phyloP scores from a whole-genome alignment of 352 stramenopile genomes.

The Phytophthora quininea region DNA sequence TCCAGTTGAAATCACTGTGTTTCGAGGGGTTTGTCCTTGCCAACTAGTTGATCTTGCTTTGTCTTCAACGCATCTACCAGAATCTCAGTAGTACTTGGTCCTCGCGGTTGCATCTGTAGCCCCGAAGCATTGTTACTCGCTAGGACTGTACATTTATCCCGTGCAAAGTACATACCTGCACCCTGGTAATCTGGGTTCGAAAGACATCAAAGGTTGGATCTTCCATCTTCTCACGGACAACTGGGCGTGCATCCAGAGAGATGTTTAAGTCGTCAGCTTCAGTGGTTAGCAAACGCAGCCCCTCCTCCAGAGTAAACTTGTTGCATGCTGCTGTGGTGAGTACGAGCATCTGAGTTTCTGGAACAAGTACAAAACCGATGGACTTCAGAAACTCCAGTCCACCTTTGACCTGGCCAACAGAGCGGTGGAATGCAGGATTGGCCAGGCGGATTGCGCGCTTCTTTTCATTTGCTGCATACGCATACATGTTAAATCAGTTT shows the following conservation, averaged over 20 bases:
- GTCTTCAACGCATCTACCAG: conserved; percentile 76
- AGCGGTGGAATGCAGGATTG: conserved; percentile 77
- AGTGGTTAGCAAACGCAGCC: conserved; percentile 60
- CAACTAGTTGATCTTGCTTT: conserved; percentile 77
- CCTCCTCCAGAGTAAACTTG: conserved; percentile 52
- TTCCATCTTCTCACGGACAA: conserved; percentile 44
- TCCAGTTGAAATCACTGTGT: conserved; percentile 61
- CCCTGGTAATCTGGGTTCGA: conserved; percentile 84
- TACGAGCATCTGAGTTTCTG: conserved; percentile 56
- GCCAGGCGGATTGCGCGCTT: conserved; percentile 81
- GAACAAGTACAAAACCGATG: conserved; percentile 64
- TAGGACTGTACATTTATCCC: not conserved
- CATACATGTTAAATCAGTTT: not conserved
- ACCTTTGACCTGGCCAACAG: conserved; percentile 67
- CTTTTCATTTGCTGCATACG: conserved; percentile 73
- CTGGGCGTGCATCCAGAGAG: conserved; percentile 42
- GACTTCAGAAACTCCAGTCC: conserved; percentile 76
- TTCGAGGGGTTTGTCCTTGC: conserved; percentile 67
- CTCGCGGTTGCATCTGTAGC: conserved; percentile 77
- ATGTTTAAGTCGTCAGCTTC: conserved; percentile 85
- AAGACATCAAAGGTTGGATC: conserved; percentile 78
- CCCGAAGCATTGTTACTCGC: not conserved
- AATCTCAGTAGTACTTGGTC: conserved; percentile 78
- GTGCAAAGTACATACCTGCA: conserved; percentile 48
- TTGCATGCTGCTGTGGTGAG: conserved; percentile 29